Percentiles rank a stretch among this genome's conserved stretches.
These are phyloP conservation scores for Xylariaceae sp. DNA, from an alignment of 2,329 filamentous ascomycete genomes.

Conservation along the genomic window DNA sequence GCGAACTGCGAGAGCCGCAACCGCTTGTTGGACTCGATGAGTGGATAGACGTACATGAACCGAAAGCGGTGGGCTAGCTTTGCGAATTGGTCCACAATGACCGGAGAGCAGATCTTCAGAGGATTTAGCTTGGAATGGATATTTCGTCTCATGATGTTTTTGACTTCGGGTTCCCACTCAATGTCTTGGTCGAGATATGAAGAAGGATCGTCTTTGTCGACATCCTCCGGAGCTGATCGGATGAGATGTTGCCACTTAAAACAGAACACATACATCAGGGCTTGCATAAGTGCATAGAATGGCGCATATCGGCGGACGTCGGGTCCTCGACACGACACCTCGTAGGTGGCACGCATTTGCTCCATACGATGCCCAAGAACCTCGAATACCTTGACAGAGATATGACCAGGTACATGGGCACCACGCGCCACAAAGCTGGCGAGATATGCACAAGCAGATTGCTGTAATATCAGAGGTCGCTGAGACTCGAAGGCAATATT, in stretches of 20 bases:
- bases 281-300: conserved; percentile 87
- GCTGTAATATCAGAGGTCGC: conserved; percentile 68
- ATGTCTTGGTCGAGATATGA: conserved; percentile 68
- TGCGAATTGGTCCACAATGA: conserved; percentile 88
- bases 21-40: conserved; percentile 90
- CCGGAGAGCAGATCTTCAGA: conserved; percentile 86
- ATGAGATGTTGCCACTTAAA: conserved; percentile 95
- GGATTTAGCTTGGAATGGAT: conserved; percentile 90
- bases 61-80: conserved; percentile 79
- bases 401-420: conserved; percentile 69
- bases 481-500: conserved; percentile 67
- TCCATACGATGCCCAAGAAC: conserved; percentile 76
- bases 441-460: conserved; percentile 86
- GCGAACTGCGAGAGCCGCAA: conserved; percentile 72
- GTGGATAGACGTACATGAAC: conserved; percentile 83
- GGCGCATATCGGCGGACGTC: conserved; percentile 78
- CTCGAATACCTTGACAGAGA: conserved; percentile 79
- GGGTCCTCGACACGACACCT: conserved; percentile 73
- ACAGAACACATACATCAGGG: conserved; percentile 90
- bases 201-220: conserved; percentile 58
- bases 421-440: conserved; percentile 92
- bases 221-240: conserved; percentile 53
- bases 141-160: conserved; percentile 69
- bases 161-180: conserved; percentile 70
- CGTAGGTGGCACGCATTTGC: conserved; percentile 66